Conservation (phyloP, 2,329 filamentous ascomycete genomes). For the Metarhizium brunneum region DNA sequence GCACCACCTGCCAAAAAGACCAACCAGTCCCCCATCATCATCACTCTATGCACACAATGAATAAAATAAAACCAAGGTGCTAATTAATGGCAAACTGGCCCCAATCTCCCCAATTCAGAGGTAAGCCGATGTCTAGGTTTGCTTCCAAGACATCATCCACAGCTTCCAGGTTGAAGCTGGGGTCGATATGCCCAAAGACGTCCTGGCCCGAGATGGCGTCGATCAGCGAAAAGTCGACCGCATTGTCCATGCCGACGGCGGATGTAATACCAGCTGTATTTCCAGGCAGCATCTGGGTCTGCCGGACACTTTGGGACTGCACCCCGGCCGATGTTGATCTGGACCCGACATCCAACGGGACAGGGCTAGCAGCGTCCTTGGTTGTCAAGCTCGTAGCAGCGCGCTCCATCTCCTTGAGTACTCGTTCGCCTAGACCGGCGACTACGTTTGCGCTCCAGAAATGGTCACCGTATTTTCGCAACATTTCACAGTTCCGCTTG, state of each 20-base stretch:
- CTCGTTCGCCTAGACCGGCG: conserved; percentile 43
- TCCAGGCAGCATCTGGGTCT: conserved; percentile 10
- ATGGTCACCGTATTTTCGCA: conserved; percentile 44
- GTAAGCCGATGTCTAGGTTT: conserved; percentile 43
- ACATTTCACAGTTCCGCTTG: conserved; percentile 41
- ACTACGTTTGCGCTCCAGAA: conserved; percentile 50
- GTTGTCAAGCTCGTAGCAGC: conserved; percentile 36
- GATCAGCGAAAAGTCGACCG: conserved; percentile 31
- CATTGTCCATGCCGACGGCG: conserved; percentile 20
- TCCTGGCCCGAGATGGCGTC: conserved; percentile 40
- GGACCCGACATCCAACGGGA: conserved; percentile 11
- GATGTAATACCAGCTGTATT: conserved; percentile 19
- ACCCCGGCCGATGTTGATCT: conserved; percentile 8
- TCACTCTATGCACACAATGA: not conserved
- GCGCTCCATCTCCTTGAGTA: conserved; percentile 46
- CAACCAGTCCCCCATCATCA: not conserved
- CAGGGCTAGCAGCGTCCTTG: conserved; percentile 22
- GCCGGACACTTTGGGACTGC: conserved; percentile 5
- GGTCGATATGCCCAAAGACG: conserved; percentile 45
- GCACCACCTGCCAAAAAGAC: not conserved
- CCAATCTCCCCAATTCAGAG: conserved; percentile 42
- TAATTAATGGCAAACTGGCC: conserved; percentile 21
- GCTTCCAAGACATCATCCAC: conserved; percentile 46
- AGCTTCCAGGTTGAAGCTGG: conserved; percentile 42
- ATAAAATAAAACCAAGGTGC: not conserved